Conservation (phyloP, 2,329 filamentous ascomycete species). For the Geosmithia flava region DNA sequence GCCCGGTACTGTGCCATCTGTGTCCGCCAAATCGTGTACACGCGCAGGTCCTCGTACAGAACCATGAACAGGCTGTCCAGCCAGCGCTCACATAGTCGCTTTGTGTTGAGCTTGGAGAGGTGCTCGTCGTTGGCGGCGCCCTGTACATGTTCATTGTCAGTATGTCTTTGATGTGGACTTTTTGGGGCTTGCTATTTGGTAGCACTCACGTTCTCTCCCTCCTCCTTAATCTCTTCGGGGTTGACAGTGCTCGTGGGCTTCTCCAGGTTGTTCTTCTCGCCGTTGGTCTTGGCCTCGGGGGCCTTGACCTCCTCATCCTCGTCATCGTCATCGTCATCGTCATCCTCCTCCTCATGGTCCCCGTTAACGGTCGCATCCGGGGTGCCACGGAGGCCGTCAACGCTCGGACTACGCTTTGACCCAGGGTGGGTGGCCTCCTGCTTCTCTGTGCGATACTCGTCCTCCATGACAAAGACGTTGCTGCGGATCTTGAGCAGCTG, state of each 20-base stretch:
- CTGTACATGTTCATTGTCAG: conserved; percentile 22
- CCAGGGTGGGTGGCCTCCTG: conserved; percentile 41
- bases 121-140: conserved; percentile 53
- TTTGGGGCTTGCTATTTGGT: neutral
- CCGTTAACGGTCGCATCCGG: conserved; percentile 46
- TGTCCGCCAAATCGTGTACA: conserved; percentile 98
- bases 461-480: conserved; percentile 98
- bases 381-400: conserved; percentile 62
- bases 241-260: conserved; percentile 71
- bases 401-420: conserved; percentile 62
- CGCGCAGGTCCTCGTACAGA: conserved; percentile 89
- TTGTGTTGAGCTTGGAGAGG: conserved; percentile 90
- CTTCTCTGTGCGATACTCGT: conserved; percentile 89
- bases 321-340: conserved; percentile 18
- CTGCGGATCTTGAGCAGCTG: conserved; percentile 88
- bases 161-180: neutral
- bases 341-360: conserved; percentile 22
- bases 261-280: conserved; percentile 40
- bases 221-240: conserved; percentile 64
- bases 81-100: conserved; percentile 94
- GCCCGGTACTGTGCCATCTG: conserved; percentile 94
- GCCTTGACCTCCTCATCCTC: conserved; percentile 11
- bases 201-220: conserved; percentile 52
- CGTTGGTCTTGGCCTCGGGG: conserved; percentile 17
- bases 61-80: conserved; percentile 99